Evolutionary conservation across 495 filamentous ascomycete species (phyloP).

Genomic region (Hypoxylon subgilvum): DNA sequence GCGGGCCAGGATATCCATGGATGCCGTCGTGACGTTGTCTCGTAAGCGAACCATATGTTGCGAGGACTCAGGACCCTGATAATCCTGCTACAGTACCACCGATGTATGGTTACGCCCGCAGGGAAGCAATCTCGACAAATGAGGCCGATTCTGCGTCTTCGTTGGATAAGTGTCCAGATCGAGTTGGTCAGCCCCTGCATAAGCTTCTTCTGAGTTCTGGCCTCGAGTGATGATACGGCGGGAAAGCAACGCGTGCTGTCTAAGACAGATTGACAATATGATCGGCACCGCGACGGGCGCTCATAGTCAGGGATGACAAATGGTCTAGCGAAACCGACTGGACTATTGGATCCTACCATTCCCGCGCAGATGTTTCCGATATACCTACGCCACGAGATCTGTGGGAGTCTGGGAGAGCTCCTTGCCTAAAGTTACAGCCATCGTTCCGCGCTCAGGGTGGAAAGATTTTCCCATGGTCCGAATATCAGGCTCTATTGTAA

Average conservation of each 20-base stretch:
- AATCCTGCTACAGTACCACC: constrained; percentile 10
- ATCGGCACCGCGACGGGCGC: constrained; percentile 25
- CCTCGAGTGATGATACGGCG: constrained; percentile 14
- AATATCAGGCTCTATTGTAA: constrained; percentile 33
- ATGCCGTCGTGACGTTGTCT: constrained; percentile 17
- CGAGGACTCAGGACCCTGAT: constrained; percentile 24
- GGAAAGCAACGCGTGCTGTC: constrained; percentile 23
- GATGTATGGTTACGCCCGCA: constrained; percentile 7
- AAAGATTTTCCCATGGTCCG: constrained; percentile 43
- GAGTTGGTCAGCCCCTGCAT: constrained; percentile 28
- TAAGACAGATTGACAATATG: constrained; percentile 38
- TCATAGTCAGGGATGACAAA: constrained; percentile 40
- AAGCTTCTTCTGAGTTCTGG: constrained; percentile 23
- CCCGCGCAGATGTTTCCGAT: constrained; percentile 38
- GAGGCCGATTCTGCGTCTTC: constrained; percentile 8
- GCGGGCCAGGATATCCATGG: constrained; percentile 18
- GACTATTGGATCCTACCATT: constrained; percentile 35
- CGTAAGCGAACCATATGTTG: constrained; percentile 14
- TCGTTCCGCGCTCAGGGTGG: constrained; percentile 42
- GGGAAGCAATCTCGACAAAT: constrained; percentile 13
- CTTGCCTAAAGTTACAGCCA: constrained; percentile 40
- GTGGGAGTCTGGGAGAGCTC: constrained; percentile 20
- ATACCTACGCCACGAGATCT: constrained; percentile 29
- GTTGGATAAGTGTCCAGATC: constrained; percentile 17
- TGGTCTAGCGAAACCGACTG: constrained; percentile 12